A percentile compares a stretch with the other conserved stretches of the same genome.
phyloP scores from a whole-genome alignment of 129 eudicot genomes.

The Centella asiatica region DNA sequence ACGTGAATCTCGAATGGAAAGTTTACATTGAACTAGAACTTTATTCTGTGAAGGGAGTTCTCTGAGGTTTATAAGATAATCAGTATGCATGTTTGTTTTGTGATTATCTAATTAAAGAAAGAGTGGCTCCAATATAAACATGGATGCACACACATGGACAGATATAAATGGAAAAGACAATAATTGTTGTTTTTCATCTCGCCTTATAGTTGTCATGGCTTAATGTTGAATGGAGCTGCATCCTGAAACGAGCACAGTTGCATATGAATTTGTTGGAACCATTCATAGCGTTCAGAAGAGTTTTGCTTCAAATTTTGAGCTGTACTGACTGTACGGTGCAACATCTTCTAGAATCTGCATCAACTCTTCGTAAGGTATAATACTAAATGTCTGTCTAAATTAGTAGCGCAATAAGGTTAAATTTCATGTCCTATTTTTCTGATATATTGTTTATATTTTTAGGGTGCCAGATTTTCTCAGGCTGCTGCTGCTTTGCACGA shows the following conservation, averaged over 20 bases:
- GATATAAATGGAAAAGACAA: too few species aligned
- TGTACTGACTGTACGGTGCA: constrained; percentile 53
- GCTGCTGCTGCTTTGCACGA: constrained; percentile 95
- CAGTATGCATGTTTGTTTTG: too few species aligned
- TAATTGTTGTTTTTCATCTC: neutral
- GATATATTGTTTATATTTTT: constrained; percentile 7
- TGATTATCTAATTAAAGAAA: too few species aligned
- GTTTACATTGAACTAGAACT: too few species aligned
- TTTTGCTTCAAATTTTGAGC: constrained; percentile 69
- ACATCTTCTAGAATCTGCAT: constrained; percentile 84
- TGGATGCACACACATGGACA: too few species aligned
- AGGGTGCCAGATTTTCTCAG: constrained; percentile 85
- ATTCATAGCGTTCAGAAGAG: constrained; percentile 84
- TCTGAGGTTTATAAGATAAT: too few species aligned
- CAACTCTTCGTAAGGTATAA: constrained; percentile 86
- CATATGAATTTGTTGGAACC: constrained; percentile 96
- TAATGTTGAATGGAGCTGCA: constrained; percentile 61
- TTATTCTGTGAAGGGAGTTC: too few species aligned
- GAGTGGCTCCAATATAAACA: too few species aligned
- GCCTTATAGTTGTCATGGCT: constrained; percentile 61
- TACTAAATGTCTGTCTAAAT: neutral
- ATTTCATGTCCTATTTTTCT: neutral
- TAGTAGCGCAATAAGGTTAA: neutral
- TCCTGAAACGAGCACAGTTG: constrained; percentile 60
- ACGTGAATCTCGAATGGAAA: too few species aligned